A percentile compares a stretch with the other conserved stretches of the same genome.
phyloP scores from a whole-genome alignment of 768 basidiomycete species.

The Panus rudis region DNA sequence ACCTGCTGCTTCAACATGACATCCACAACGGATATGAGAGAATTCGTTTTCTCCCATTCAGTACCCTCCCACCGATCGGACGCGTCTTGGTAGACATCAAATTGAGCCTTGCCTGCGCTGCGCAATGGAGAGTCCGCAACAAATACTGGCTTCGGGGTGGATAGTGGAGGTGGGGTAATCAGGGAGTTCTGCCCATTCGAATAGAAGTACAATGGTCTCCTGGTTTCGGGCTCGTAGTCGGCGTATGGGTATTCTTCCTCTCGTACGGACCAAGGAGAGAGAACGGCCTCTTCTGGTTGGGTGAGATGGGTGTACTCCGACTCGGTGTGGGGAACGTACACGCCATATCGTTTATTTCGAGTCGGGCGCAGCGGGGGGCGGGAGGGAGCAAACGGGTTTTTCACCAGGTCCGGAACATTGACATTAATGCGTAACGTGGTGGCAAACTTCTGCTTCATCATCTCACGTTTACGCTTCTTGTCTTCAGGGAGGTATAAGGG shows the following conservation, averaged over 20 bases:
- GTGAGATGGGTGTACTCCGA: slow-evolving; percentile 3
- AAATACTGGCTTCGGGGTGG: slow-evolving; percentile 19
- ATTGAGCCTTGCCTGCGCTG: not conserved
- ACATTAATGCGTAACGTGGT: slow-evolving; percentile 14
- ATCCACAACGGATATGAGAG: no score
- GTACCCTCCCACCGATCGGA: not conserved
- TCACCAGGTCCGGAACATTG: slow-evolving; percentile 8
- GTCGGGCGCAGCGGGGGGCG: not conserved
- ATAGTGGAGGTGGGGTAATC: slow-evolving; percentile 13
- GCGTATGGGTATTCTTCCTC: slow-evolving; percentile 15
- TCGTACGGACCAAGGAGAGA: slow-evolving; percentile 20
- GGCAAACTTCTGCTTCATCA: slow-evolving; percentile 6
- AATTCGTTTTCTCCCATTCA: slow-evolving; percentile 4
- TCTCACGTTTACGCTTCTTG: slow-evolving; percentile 10
- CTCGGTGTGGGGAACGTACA: slow-evolving; percentile 7
- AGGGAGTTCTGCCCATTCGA: slow-evolving; percentile 1
- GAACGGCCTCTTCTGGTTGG: slow-evolving; percentile 13
- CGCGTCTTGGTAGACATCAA: not conserved
- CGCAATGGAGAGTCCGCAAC: slow-evolving; percentile 15
- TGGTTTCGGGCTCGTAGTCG: slow-evolving; percentile 3
- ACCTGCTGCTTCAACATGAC: slow-evolving; percentile 7
- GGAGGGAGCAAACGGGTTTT: not conserved
- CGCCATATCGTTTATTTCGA: no score
- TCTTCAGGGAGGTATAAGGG: slow-evolving; percentile 12
- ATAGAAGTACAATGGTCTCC: slow-evolving; percentile 7